Base-by-base conservation (phyloP, 2,329 filamentous ascomycete species). In the Thermochaetoides dissita region DNA sequence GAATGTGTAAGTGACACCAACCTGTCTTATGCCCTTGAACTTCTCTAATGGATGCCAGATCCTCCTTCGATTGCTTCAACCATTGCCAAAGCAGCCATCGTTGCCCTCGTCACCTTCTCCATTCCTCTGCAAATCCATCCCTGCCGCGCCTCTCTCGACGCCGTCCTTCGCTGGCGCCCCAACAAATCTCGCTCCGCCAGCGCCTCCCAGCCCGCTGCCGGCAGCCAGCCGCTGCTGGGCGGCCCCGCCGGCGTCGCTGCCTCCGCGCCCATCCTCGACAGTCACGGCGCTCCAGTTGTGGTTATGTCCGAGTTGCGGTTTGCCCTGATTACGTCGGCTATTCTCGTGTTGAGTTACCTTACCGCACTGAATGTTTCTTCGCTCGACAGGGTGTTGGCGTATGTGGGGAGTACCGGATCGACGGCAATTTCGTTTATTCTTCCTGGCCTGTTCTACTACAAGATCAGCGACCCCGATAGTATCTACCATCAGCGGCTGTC, bases 361-460 rank as follows among this genome's bases (percentile, higher is more conserved):
- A 85, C 85, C 7, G 87, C 91, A 24, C 84, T 98, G 66, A 93
- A 85, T 0, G 88, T 98, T 3, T 84, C 79, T 12, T 91, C 82
- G 9, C 72, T 98, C 3, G 88, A 94, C 57, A 81, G 84, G 37
- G 88, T 98, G 1, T 72, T 98, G 0, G 89, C 91, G 0, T 98
- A 95, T 53, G 91, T 98, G 8, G 91, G 91, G 33, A 87, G 82
- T 53, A 98, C 91, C 0, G 91, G 91, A 41, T 89, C 82, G 40
- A 98, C 91, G 0, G 86, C 85, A 47, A 98, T 98, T 54, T 94
- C 85, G 47, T 98, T 98, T 59, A 96, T 98, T 50, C 71, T 98
- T 0, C 91, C 91, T 0, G 91, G 91, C 0, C 64, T 98, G 4
- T 98, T 98, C 61, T 98, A 96, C 63, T 98, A 96, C 66, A 96